phyloP scores from a whole-genome alignment of 2,329 filamentous ascomycete genomes.

The Verticillium albo-atrum region DNA sequence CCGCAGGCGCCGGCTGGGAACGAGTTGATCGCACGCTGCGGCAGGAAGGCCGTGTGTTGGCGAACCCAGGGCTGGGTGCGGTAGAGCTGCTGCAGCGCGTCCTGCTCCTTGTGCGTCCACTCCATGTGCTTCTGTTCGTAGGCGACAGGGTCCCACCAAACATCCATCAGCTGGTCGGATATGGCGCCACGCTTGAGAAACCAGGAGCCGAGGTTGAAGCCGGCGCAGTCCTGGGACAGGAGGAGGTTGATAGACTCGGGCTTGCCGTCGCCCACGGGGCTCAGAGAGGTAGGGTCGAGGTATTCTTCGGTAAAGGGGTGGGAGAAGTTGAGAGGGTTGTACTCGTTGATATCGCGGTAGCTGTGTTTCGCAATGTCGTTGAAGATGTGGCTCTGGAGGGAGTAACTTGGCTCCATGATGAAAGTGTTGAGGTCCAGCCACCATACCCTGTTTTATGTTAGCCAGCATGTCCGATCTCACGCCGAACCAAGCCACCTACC shows the following conservation, averaged over 20 bases:
- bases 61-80: constrained; percentile 88
- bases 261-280: constrained; percentile 71
- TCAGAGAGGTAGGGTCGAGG: constrained; percentile 71
- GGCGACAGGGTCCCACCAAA: constrained; percentile 97
- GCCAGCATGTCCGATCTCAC: neutral
- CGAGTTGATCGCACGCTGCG: constrained; percentile 89
- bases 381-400: constrained; percentile 87
- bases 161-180: constrained; percentile 86
- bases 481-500: constrained; percentile 51
- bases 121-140: constrained; percentile 99
- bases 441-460: constrained; percentile 73
- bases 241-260: constrained; percentile 79
- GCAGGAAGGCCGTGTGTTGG: constrained; percentile 81
- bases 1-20: constrained; percentile 89
- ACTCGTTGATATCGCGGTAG: constrained; percentile 94
- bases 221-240: constrained; percentile 87
- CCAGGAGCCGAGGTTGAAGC: constrained; percentile 96
- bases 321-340: constrained; percentile 90
- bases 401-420: constrained; percentile 93
- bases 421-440: constrained; percentile 98
- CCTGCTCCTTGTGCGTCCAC: constrained; percentile 98
- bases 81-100: constrained; percentile 90
- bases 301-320: constrained; percentile 74
- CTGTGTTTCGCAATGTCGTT: constrained; percentile 67
- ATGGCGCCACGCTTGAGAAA: constrained; percentile 81